These are phyloP conservation scores for Dioscorea alata DNA, from an alignment of 106 monocot species.

Conservation along the genomic window DNA sequence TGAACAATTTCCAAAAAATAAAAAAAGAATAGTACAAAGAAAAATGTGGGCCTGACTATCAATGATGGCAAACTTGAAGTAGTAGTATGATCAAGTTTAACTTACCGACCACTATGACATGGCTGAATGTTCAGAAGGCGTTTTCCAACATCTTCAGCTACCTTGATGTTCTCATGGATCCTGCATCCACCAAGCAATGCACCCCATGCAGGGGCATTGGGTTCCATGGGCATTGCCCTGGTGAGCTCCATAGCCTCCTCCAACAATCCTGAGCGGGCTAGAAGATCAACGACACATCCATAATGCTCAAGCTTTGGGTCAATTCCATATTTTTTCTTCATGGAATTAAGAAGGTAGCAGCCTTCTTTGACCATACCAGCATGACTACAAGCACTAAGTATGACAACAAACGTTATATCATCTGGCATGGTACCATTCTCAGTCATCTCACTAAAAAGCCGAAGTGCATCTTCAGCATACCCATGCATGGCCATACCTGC, in stretches of 20 bases:
- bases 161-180: constrained; percentile 34
- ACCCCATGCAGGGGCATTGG: constrained; percentile 47
- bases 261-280: constrained; percentile 41
- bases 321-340: constrained; percentile 28
- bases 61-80: too few relatives aligned
- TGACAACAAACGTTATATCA: constrained; percentile 38
- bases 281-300: constrained; percentile 54
- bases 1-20: too few relatives aligned
- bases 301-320: constrained; percentile 52
- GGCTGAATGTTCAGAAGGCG: constrained; percentile 48
- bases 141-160: constrained; percentile 34
- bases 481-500: constrained; percentile 42
- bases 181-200: constrained; percentile 52
- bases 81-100: not conserved
- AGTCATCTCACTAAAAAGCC: constrained; percentile 26
- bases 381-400: constrained; percentile 47
- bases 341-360: constrained; percentile 20
- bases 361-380: constrained; percentile 43
- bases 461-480: constrained; percentile 23
- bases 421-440: constrained; percentile 24
- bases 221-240: constrained; percentile 48
- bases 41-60: too few relatives aligned
- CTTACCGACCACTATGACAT: constrained; percentile 51
- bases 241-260: constrained; percentile 36
- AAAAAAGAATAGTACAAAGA: too few relatives aligned